phyloP scores from a whole-genome alignment of 176 grass and related monocot species.

The Avena sativa region DNA sequence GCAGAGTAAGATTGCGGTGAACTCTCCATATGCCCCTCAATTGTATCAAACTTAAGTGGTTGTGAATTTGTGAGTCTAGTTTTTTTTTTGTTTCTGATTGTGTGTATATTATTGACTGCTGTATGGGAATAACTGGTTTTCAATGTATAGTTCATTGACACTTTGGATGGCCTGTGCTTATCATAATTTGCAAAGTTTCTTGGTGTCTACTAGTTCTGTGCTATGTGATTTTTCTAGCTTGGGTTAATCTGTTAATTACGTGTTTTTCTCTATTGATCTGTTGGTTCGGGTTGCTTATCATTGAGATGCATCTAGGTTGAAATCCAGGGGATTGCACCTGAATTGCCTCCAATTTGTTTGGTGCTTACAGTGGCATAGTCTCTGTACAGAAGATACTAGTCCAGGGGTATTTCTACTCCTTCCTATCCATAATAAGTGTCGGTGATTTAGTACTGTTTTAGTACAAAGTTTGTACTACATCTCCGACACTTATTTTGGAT shows the following conservation, averaged over 20 bases:
- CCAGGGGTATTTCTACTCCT: too few relatives aligned
- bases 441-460: too few relatives aligned
- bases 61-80: conserved; percentile 10
- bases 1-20: conserved; percentile 44
- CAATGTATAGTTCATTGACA: too few relatives aligned
- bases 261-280: not conserved
- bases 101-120: conserved; percentile 40
- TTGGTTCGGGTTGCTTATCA: not conserved
- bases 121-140: not conserved
- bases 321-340: not conserved
- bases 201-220: not conserved
- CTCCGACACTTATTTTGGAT: too few relatives aligned
- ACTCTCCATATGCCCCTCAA: conserved; percentile 16
- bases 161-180: too few relatives aligned
- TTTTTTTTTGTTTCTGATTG: not conserved
- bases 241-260: not conserved
- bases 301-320: not conserved
- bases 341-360: not conserved
- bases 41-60: conserved; percentile 30
- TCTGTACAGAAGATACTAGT: not conserved
- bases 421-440: too few relatives aligned
- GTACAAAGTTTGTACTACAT: too few relatives aligned
- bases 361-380: not conserved
- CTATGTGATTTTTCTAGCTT: not conserved
- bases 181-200: not conserved